Base-by-base conservation (phyloP, 2,329 filamentous ascomycete genomes). In the Biscogniauxia mediterranea region DNA sequence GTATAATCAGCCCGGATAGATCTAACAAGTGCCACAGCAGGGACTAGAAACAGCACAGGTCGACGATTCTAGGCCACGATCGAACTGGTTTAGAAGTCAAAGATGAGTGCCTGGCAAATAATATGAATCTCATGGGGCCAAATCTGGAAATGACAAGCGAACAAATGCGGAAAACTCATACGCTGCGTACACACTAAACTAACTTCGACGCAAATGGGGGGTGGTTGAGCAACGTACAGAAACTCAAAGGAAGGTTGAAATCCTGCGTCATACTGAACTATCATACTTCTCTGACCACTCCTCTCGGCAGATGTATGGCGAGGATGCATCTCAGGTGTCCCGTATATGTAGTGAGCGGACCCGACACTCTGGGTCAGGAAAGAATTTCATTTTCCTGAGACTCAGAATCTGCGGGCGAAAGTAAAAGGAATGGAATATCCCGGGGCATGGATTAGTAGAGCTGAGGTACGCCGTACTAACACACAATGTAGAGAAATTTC, bases 81-180 rank as follows among this genome's bases (percentile, higher is more conserved):
- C 57, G 26, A 53, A 51, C 17, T 25, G 53, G 26, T 50, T 57
- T 54, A 65, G 64, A 63, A 60, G 60, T 57, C 55, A 49, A 62
- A 52, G 49, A 58, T 62, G 57, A 26, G 56, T 59, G 60, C 60
- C 59, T 64, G 61, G 64, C 61, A 65, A 67, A 64, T 63, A 65
- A 69, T 61, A 67, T 65, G 61, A 63, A 60, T 51, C 52, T 55
- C 65, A 54, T 55, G 46, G 46, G 51, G 55, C 76, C 70, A 58
- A 59, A 77, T 76, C 54, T 54, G 75, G 76, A 75, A 79, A 73
- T 69, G 64, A 63, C 73, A 79, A 79, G 78, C 77, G 77, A 78
- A 74, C 68, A 67, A 69, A 75, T 73, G 55, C 68, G 71, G 71
- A 71, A 71, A 72, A 66, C 61, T 65, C 59, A 61, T 1, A 66